Conservation (phyloP, 148 eudicot species). For the Beta vulgaris region DNA sequence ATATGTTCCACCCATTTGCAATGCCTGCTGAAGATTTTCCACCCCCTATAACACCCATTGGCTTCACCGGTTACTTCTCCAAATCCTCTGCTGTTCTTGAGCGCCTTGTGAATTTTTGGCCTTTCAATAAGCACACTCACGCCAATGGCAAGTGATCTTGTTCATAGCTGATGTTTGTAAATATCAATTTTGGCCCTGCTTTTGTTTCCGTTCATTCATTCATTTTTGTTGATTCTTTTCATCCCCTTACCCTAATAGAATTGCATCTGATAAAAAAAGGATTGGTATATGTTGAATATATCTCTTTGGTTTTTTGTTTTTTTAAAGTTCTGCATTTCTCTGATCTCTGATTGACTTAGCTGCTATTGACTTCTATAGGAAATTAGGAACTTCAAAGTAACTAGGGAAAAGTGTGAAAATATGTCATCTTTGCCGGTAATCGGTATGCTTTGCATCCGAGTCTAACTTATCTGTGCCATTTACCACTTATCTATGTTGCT, state of each 20-base stretch:
- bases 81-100: conserved; percentile 90
- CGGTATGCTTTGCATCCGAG: no score
- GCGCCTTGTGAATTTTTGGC: conserved; percentile 89
- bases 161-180: conserved; percentile 13
- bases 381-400: no score
- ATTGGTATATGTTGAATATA: no score
- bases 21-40: conserved; percentile 99
- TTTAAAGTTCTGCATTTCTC: no score
- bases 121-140: conserved; percentile 64
- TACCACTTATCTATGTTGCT: no score
- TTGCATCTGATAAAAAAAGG: no score
- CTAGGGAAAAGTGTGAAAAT: no score
- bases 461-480: no score
- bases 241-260: background rate
- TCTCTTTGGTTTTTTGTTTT: no score
- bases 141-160: conserved; percentile 46
- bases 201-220: conserved; percentile 15
- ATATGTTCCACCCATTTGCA: conserved; percentile 80
- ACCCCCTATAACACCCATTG: conserved; percentile 69
- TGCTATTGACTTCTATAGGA: no score
- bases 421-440: no score
- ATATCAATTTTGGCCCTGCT: conserved; percentile 23
- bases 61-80: conserved; percentile 89
- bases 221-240: background rate
- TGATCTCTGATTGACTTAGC: no score